Percentiles rank a stretch among this genome's conserved stretches.
Evolutionary conservation across 1,284 basidiomycete genomes (phyloP).

Genomic region (Cutaneotrichosporon mucoides): DNA sequence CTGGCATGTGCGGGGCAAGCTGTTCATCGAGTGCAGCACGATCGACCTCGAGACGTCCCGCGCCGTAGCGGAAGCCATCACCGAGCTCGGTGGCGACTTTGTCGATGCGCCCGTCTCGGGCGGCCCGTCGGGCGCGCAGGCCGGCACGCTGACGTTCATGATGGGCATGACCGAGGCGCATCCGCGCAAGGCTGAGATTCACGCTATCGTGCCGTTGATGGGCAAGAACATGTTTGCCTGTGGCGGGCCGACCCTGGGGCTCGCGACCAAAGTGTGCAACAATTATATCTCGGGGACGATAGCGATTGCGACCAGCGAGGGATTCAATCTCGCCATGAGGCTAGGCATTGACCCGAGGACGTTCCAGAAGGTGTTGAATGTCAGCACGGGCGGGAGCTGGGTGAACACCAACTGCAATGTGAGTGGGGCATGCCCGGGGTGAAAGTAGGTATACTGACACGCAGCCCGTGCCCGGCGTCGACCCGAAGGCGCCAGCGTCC

Average conservation of each 20-base stretch:
- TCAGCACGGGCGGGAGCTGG: slow-evolving; percentile 7
- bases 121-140: slow-evolving; percentile 3
- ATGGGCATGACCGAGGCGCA: slow-evolving; percentile 3
- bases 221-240: slow-evolving; percentile 11
- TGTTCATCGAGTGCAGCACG: slow-evolving; percentile 11
- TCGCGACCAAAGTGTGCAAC: slow-evolving; percentile 13
- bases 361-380: slow-evolving; percentile 5
- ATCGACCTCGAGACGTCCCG: slow-evolving; percentile 9
- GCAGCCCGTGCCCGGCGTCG: slow-evolving; percentile 10
- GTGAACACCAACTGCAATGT: slow-evolving; percentile 9
- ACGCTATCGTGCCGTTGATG: slow-evolving; percentile 2
- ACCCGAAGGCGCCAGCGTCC: slow-evolving; percentile 3
- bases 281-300: slow-evolving; percentile 17
- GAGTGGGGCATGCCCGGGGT: neutral
- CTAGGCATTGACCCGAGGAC: slow-evolving; percentile 9
- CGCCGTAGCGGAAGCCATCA: neutral
- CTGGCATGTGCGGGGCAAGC: slow-evolving; percentile 4
- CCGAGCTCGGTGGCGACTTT: neutral
- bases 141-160: slow-evolving; percentile 10
- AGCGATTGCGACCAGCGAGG: slow-evolving; percentile 14
- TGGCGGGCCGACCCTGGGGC: slow-evolving; percentile 10
- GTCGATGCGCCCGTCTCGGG: slow-evolving; percentile 16
- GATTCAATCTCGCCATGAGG: slow-evolving; percentile 13
- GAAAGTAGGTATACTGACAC: neutral
- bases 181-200: neutral